Conservation (phyloP, 2,329 filamentous ascomycete genomes). For the Colletotrichum sp. region DNA sequence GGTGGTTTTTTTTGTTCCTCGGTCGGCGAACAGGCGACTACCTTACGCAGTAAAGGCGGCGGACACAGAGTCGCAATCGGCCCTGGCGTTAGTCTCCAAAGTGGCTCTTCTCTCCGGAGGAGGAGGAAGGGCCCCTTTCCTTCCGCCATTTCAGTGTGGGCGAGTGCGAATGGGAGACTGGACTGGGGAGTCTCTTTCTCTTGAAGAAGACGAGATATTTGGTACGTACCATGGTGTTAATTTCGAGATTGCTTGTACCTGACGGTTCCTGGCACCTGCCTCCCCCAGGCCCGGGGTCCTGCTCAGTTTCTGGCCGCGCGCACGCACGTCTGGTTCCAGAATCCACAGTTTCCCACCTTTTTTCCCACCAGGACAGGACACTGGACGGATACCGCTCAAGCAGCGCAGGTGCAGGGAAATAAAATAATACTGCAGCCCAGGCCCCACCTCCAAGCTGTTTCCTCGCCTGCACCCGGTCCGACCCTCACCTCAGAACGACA, state of each 20-base stretch:
- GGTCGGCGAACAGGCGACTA: not conserved
- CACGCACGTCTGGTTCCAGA: conserved; percentile 12
- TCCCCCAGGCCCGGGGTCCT: not conserved
- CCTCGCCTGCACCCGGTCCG: conserved; percentile 6
- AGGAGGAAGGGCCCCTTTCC: not conserved
- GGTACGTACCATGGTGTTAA: not conserved
- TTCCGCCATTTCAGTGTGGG: not conserved
- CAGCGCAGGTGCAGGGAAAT: not conserved
- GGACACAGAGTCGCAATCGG: not conserved
- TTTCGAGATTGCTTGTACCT: not conserved
- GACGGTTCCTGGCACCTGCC: not conserved
- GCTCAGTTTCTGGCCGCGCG: not conserved
- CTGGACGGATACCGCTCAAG: not conserved
- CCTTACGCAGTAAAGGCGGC: too few species aligned
- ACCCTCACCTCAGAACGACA: not conserved
- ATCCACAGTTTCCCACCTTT: not conserved
- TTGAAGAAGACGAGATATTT: not conserved
- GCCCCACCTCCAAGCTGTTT: not conserved
- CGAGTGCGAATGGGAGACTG: not conserved
- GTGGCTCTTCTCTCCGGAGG: not conserved
- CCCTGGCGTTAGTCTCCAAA: not conserved
- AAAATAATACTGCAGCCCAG: not conserved
- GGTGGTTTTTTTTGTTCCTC: not conserved
- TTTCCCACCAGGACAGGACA: not conserved
- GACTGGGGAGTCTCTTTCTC: not conserved